phyloP scores from a whole-genome alignment of 73 alveolate species.

The Loxodes magnus region DNA sequence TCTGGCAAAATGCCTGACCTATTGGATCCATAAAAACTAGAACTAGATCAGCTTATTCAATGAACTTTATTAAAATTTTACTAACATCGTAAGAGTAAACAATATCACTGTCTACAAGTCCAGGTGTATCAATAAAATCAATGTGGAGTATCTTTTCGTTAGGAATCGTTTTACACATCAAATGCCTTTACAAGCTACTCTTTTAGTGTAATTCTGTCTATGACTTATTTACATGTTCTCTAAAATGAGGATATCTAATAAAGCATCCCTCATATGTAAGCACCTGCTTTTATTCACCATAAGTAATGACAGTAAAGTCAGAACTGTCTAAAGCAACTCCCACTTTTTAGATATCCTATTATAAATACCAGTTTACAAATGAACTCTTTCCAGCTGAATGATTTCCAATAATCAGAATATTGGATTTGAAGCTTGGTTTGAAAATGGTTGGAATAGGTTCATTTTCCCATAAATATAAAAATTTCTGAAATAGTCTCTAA shows the following conservation, averaged over 20 bases:
- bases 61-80: slow-evolving; percentile 11
- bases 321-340: slow-evolving; percentile 29
- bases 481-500: too few relatives aligned
- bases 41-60: slow-evolving; percentile 20
- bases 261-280: slow-evolving; percentile 16
- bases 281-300: slow-evolving; percentile 14
- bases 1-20: slow-evolving; percentile 24
- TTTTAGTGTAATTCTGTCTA: too few relatives aligned
- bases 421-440: slow-evolving; percentile 15
- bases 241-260: background rate
- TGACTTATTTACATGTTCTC: too few relatives aligned
- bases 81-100: slow-evolving; percentile 20
- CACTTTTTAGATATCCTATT: slow-evolving; percentile 14
- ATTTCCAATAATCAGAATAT: slow-evolving; percentile 22
- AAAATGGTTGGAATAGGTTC: too few relatives aligned
- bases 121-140: slow-evolving; percentile 37
- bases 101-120: slow-evolving; percentile 34
- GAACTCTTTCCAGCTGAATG: slow-evolving; percentile 43
- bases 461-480: too few relatives aligned
- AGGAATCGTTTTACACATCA: too few relatives aligned
- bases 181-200: too few relatives aligned
- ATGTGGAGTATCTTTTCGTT: too few relatives aligned
- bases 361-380: slow-evolving; percentile 27
- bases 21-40: slow-evolving; percentile 30
- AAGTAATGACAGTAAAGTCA: slow-evolving; percentile 19